These are phyloP conservation scores for Echeveria elegans DNA, from an alignment of 164 flowering plant species.

Conservation along the genomic window DNA sequence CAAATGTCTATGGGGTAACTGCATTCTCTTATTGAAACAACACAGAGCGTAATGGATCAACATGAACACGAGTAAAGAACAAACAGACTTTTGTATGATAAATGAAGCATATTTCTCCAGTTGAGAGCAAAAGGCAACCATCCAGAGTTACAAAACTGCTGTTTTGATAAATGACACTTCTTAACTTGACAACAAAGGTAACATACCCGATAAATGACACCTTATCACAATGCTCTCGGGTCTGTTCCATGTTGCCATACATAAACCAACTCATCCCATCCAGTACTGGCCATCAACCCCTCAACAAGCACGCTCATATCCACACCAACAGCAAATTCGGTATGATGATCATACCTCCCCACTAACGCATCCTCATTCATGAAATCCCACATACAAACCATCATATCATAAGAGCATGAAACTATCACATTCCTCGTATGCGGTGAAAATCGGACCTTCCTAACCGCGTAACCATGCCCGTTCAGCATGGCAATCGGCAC, in stretches of 20 bases:
- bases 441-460: conserved; percentile 83
- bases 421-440: conserved; percentile 47
- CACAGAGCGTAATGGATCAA: neutral
- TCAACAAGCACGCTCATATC: conserved; percentile 97
- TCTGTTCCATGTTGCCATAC: conserved; percentile 97
- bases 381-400: conserved; percentile 85
- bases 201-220: neutral
- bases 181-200: neutral
- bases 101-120: neutral
- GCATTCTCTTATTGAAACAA: neutral
- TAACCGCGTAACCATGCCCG: conserved; percentile 77
- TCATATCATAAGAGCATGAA: conserved; percentile 91
- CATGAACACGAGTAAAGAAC: neutral
- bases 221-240: conserved; percentile 52
- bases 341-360: conserved; percentile 85
- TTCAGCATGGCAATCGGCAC: conserved; percentile 53
- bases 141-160: neutral
- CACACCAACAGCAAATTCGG: conserved; percentile 89
- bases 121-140: neutral
- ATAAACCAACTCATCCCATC: conserved; percentile 93
- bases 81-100: neutral
- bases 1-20: neutral
- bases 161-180: neutral
- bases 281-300: conserved; percentile 85
- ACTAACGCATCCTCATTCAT: conserved; percentile 76